phyloP scores from a whole-genome alignment of 2,329 filamentous ascomycete genomes.

The Xylariaceae sp. region DNA sequence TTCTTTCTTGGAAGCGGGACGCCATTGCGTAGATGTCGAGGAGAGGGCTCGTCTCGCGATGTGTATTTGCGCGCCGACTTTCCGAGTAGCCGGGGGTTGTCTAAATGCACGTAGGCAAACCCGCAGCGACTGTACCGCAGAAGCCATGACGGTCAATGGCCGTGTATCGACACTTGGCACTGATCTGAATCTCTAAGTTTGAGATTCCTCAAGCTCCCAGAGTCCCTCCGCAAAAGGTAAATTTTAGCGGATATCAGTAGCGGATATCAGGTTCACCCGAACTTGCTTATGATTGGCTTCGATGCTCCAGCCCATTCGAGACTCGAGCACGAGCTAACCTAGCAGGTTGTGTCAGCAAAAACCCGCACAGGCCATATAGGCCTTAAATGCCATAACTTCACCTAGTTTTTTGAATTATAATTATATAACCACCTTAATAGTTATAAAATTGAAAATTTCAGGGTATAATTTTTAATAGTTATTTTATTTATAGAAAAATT shows the following conservation, averaged over 20 bases:
- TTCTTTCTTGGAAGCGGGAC: constrained; percentile 24
- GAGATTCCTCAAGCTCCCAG: constrained; percentile 3
- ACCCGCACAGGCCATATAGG: too few relatives aligned
- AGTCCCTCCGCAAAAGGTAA: constrained; percentile 4
- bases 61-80: constrained; percentile 24
- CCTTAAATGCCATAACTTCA: too few relatives aligned
- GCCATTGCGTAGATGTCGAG: constrained; percentile 28
- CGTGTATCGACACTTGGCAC: constrained; percentile 13
- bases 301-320: constrained; percentile 1
- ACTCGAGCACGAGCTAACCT: background rate
- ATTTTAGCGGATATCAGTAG: constrained; percentile 16
- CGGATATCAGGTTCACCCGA: constrained; percentile 9
- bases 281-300: constrained; percentile 9
- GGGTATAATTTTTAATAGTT: too few relatives aligned
- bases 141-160: constrained; percentile 42
- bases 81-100: constrained; percentile 23
- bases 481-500: too few relatives aligned
- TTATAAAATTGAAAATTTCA: too few relatives aligned
- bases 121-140: constrained; percentile 45
- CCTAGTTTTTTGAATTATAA: too few relatives aligned
- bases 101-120: constrained; percentile 42
- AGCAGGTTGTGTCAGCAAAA: too few relatives aligned
- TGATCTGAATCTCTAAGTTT: constrained; percentile 10
- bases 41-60: constrained; percentile 35
- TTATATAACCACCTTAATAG: too few relatives aligned